phyloP scores from a whole-genome alignment of 1,284 basidiomycete genomes.

The Fistulinella cinereoalba region DNA sequence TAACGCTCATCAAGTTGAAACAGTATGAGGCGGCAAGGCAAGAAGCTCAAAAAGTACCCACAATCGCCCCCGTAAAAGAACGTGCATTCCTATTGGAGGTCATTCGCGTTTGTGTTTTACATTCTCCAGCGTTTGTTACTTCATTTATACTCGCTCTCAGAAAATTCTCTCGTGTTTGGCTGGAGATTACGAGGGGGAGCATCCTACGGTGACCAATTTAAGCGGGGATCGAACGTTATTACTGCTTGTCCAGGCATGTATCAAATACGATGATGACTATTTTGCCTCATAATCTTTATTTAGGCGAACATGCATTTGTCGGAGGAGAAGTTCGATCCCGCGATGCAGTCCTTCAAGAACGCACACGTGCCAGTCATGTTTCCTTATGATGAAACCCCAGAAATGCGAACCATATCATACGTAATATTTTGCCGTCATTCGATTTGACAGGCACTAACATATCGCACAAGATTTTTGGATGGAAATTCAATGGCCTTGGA shows the following conservation, averaged over 20 bases:
- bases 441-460: background rate
- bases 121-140: background rate
- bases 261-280: background rate
- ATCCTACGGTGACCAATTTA: background rate
- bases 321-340: background rate
- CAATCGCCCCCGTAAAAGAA: background rate
- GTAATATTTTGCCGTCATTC: background rate
- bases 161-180: slow-evolving; percentile 1
- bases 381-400: slow-evolving; percentile 2
- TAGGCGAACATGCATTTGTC: slow-evolving; percentile 4
- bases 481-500: slow-evolving; percentile 7
- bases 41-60: background rate
- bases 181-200: slow-evolving; percentile 1
- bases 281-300: background rate
- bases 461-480: slow-evolving; percentile 3
- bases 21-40: background rate
- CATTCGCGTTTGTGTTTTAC: background rate
- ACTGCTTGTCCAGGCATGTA: slow-evolving; percentile 2
- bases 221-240: background rate
- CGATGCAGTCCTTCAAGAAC: background rate
- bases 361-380: background rate
- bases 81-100: background rate
- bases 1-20: background rate
- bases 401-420: slow-evolving; percentile 3
- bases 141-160: background rate